Percentiles rank a stretch among this genome's conserved stretches.
Evolutionary conservation across 257 asterid species (phyloP).

Genomic region (Salvia miltiorrhiza): DNA sequence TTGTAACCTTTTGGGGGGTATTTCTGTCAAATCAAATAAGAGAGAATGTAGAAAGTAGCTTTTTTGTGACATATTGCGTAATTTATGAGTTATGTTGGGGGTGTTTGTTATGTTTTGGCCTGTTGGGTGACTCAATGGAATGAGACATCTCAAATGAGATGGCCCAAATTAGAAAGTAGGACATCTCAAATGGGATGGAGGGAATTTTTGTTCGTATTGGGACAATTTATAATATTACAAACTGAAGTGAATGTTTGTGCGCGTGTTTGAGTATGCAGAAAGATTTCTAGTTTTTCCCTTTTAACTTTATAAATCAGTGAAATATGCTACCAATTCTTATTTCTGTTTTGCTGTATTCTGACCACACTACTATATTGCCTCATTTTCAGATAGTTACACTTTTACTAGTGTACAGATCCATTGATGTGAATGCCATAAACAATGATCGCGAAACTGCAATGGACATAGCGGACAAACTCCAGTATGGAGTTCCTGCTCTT

Average conservation of each 20-base stretch:
- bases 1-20: too few relatives aligned
- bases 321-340: background rate
- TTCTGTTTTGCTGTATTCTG: background rate
- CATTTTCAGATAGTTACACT: conserved; percentile 68
- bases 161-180: too few relatives aligned
- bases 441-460: conserved; percentile 78
- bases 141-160: too few relatives aligned
- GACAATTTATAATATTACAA: background rate
- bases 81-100: too few relatives aligned
- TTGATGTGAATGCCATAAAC: conserved; percentile 72
- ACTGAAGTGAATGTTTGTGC: background rate
- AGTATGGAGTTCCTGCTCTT: conserved; percentile 63
- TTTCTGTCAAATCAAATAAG: too few relatives aligned
- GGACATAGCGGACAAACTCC: conserved; percentile 97
- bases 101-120: too few relatives aligned
- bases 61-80: too few relatives aligned
- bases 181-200: too few relatives aligned
- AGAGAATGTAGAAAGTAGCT: too few relatives aligned
- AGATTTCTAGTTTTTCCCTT: background rate
- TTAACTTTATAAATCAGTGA: background rate
- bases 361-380: conserved; percentile 6
- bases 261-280: background rate
- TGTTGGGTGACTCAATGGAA: too few relatives aligned
- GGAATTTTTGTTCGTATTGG: too few relatives aligned
- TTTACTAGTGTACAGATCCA: conserved; percentile 52